These are phyloP conservation scores for Rubia yunnanensis DNA, from an alignment of 257 asterid species.

Conservation along the genomic window DNA sequence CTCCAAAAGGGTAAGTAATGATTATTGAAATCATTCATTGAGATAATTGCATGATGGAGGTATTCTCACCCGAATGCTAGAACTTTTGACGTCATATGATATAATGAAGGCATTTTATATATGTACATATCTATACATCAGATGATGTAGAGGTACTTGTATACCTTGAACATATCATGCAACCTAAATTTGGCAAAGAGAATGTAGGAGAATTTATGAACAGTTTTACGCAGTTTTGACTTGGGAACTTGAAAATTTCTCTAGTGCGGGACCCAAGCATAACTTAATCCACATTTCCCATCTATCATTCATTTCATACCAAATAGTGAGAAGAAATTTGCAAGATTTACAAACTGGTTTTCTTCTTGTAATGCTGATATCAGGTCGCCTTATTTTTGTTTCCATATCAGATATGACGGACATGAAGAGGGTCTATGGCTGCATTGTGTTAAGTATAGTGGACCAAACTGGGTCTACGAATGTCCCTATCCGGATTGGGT, in stretches of 20 bases:
- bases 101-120: too few species aligned
- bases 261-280: too few species aligned
- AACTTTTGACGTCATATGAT: neutral
- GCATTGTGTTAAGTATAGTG: slow-evolving; percentile 76
- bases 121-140: neutral
- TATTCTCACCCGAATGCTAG: neutral
- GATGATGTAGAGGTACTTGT: neutral
- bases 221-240: neutral
- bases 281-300: neutral
- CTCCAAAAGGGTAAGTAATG: slow-evolving; percentile 73
- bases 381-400: neutral
- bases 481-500: slow-evolving; percentile 90
- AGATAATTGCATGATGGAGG: neutral
- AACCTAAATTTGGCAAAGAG: neutral
- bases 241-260: neutral
- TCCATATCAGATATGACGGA: slow-evolving; percentile 63
- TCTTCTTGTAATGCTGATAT: neutral
- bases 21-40: neutral
- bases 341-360: neutral
- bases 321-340: neutral
- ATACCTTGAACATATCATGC: neutral
- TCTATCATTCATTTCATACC: neutral
- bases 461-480: slow-evolving; percentile 71
- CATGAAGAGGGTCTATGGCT: slow-evolving; percentile 83
- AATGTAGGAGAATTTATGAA: neutral